A percentile compares a stretch with the other conserved stretches of the same genome.
These are phyloP conservation scores for Mallotus nudiflorus DNA, from an alignment of 345 rosid species.

Conservation along the genomic window DNA sequence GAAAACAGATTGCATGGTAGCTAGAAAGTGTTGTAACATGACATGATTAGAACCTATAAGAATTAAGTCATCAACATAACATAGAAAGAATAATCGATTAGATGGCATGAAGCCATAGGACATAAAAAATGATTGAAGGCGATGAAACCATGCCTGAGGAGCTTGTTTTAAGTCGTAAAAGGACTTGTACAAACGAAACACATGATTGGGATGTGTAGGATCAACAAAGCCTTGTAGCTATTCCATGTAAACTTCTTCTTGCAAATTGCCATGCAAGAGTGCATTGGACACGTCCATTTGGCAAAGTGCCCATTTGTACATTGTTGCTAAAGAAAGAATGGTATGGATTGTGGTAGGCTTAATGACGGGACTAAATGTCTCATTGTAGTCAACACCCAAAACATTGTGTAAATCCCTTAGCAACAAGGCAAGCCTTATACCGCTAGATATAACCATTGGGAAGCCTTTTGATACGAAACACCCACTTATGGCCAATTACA, in stretches of 20 bases:
- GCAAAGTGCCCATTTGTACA: not conserved
- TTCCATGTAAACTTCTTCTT: not conserved
- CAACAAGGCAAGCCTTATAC: too few species aligned
- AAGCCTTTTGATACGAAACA: not conserved
- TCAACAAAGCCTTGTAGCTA: not conserved
- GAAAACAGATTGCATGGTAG: not conserved
- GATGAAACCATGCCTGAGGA: not conserved
- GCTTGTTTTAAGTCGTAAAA: not conserved
- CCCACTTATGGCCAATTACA: not conserved
- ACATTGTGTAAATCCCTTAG: too few species aligned
- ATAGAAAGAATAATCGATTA: not conserved
- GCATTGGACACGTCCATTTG: not conserved
- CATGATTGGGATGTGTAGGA: not conserved
- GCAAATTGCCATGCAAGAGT: not conserved
- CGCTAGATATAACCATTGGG: not conserved
- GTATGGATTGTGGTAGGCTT: too few species aligned
- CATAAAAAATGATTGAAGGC: not conserved
- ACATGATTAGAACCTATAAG: not conserved
- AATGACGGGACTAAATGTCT: too few species aligned
- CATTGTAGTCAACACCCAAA: not conserved
- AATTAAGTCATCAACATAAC: not conserved
- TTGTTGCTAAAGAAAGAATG: not conserved
- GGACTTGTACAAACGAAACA: not conserved
- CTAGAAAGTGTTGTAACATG: too few species aligned
- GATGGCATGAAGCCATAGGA: too few species aligned